Evolutionary conservation across 108 stramenopile species (phyloP).

Genomic region (Nannochloropsis gaditana): DNA sequence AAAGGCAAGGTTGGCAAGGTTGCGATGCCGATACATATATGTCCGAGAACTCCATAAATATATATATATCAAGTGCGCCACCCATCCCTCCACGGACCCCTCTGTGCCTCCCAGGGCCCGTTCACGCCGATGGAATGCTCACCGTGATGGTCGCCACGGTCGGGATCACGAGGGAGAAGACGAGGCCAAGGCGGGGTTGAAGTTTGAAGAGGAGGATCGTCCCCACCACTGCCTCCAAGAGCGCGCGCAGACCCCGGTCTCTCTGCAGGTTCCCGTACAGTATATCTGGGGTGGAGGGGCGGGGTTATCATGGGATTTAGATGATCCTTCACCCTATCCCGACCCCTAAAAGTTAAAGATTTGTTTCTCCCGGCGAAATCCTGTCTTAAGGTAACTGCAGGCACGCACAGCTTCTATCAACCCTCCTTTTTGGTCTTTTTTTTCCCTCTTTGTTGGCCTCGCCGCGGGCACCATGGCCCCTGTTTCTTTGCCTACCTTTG

Average conservation of each 20-base stretch:
- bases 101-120: no score
- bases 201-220: slow-evolving; percentile 30
- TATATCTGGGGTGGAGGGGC: background rate
- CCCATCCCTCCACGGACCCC: no score
- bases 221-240: slow-evolving; percentile 35
- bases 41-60: no score
- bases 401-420: background rate
- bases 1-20: no score
- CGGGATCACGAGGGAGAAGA: slow-evolving; percentile 41
- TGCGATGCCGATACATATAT: no score
- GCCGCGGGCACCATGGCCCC: no score
- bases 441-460: no score
- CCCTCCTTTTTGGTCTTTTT: no score
- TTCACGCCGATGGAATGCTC: no score
- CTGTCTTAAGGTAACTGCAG: background rate
- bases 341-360: background rate
- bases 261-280: slow-evolving; percentile 41
- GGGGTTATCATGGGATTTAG: background rate
- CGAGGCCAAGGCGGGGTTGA: slow-evolving; percentile 38
- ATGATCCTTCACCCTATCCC: background rate
- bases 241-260: slow-evolving; percentile 41
- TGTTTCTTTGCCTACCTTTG: background rate
- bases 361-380: no score
- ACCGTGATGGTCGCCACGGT: slow-evolving; percentile 26
- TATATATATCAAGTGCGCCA: no score